These are phyloP conservation scores for Malassezia brasiliensis DNA, from an alignment of 1,284 basidiomycete genomes.

Conservation along the genomic window DNA sequence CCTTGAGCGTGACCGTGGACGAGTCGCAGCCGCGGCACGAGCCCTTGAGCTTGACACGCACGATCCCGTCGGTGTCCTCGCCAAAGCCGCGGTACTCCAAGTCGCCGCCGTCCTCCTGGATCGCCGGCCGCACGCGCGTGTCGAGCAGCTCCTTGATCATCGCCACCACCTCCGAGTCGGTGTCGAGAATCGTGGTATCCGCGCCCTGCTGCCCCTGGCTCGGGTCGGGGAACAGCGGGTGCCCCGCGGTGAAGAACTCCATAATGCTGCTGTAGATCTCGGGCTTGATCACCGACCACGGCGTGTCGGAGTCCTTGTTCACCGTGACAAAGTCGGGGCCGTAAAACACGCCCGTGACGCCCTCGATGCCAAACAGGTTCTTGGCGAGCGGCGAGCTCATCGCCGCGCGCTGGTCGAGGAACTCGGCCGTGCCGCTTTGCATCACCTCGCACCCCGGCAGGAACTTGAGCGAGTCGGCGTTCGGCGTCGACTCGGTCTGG, in stretches of 20 bases:
- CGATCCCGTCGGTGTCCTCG: constrained; percentile 53
- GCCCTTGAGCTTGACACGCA: constrained; percentile 80
- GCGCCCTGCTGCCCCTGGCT: constrained; percentile 62
- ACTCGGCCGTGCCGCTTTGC: constrained; percentile 73
- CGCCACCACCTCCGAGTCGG: constrained; percentile 90
- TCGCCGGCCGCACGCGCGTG: constrained; percentile 85
- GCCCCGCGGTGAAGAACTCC: constrained; percentile 89
- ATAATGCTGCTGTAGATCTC: constrained; percentile 95
- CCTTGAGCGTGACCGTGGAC: constrained; percentile 82
- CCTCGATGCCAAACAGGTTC: constrained; percentile 83
- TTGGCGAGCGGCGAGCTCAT: constrained; percentile 76
- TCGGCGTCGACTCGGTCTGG: constrained; percentile 82
- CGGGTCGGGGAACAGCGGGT: constrained; percentile 64
- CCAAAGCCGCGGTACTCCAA: constrained; percentile 71
- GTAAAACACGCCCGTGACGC: constrained; percentile 79
- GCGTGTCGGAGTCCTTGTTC: constrained; percentile 73
- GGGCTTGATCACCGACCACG: constrained; percentile 89
- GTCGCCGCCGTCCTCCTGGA: constrained; percentile 88
- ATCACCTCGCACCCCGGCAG: constrained; percentile 85
- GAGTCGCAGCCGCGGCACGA: constrained; percentile 89
- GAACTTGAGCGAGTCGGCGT: constrained; percentile 95
- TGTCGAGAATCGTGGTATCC: constrained; percentile 90
- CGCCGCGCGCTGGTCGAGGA: constrained; percentile 60
- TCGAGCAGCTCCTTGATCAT: constrained; percentile 98
- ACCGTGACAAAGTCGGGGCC: constrained; percentile 98